Evolutionary conservation across 352 stramenopile species (phyloP), one percentile per base, ranked within the genome.

Genomic region (Globisporangium takayamanum): DNA sequence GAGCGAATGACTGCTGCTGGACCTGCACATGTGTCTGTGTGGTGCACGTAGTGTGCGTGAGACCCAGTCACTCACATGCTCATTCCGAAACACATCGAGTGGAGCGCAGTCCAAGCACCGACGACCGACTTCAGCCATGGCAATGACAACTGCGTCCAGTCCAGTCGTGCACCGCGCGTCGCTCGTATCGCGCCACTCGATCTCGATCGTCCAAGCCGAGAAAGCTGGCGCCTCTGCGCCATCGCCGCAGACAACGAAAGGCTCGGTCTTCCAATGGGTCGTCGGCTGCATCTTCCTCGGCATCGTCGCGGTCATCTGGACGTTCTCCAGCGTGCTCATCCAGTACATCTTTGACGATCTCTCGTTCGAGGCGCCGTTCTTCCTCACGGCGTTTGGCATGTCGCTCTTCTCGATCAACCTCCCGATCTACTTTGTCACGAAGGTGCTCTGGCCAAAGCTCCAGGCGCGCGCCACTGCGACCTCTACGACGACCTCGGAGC

Each of bases 341-440:
- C 88, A 97, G 72, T 93, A 92, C 57, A 91, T 97, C 42, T 94
- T 94, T 71, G 72, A 90, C 37, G 78, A 94, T 53, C 63, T 96
- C 58, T 82, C 72, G 59, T 96, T 94, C 73, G 71, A 93, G 28
- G 72, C 73, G 0, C 88, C 89, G 39, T 95, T 97, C 69, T 92
- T 95, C 60, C 73, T 97, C 45, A 95, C 88, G 44, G 96, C 94
- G 67, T 73, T 96, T 33, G 83, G 81, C 51, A 96, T 87, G 59
- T 81, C 80, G 50, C 76, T 96, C 53, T 94, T 97, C 61, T 82
- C 80, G 1, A 60, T 93, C 22, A 92, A 93, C 63, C 46, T 97
- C 26, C 88, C 89, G 46, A 64, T 91, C 30, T 91, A 74, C 69
- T 92, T 87, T 60, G 30, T 73, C 26, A 84, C 77, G 25, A 71